These are phyloP conservation scores for Hymenochaete sp. DNA, from an alignment of 1,284 basidiomycete species.

Conservation along the genomic window DNA sequence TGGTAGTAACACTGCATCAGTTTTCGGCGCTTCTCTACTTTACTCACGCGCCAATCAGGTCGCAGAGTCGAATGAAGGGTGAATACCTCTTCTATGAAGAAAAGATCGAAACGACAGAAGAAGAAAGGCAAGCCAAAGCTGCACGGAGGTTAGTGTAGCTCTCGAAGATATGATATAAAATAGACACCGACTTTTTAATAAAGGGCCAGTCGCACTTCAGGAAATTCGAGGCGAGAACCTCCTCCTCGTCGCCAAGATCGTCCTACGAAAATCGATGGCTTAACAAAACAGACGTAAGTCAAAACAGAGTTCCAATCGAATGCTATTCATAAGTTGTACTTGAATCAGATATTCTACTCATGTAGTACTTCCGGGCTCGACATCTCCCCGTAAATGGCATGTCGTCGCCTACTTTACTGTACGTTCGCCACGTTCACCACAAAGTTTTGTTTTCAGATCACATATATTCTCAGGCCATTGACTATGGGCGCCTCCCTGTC, in stretches of 20 bases:
- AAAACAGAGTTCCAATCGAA: no score
- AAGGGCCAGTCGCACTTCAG: conserved; percentile 51
- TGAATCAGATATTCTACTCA: conserved; percentile 68
- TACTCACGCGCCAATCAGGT: conserved; percentile 38
- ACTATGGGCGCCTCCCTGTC: conserved; percentile 56
- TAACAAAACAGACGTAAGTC: conserved; percentile 78
- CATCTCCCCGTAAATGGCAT: conserved; percentile 62
- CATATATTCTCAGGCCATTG: conserved; percentile 41
- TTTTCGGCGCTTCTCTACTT: neutral
- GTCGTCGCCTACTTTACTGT: conserved; percentile 73
- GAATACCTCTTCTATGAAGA: conserved; percentile 75
- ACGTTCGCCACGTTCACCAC: conserved; percentile 21
- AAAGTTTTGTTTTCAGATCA: conserved; percentile 1
- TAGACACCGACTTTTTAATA: conserved; percentile 14
- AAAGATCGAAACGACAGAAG: conserved; percentile 66
- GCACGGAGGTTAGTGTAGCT: conserved; percentile 44
- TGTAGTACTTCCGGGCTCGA: conserved; percentile 49
- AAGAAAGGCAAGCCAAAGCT: conserved; percentile 66
- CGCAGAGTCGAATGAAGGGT: conserved; percentile 72
- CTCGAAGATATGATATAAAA: conserved; percentile 8
- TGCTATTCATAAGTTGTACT: no score
- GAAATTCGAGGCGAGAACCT: conserved; percentile 48
- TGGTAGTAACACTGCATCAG: conserved; percentile 36
- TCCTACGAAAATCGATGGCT: conserved; percentile 62
- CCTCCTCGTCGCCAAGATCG: conserved; percentile 60